Evolutionary conservation across 345 rosid species (phyloP), one percentile per base, ranked within the genome.

Genomic region (Lepidium africanum): DNA sequence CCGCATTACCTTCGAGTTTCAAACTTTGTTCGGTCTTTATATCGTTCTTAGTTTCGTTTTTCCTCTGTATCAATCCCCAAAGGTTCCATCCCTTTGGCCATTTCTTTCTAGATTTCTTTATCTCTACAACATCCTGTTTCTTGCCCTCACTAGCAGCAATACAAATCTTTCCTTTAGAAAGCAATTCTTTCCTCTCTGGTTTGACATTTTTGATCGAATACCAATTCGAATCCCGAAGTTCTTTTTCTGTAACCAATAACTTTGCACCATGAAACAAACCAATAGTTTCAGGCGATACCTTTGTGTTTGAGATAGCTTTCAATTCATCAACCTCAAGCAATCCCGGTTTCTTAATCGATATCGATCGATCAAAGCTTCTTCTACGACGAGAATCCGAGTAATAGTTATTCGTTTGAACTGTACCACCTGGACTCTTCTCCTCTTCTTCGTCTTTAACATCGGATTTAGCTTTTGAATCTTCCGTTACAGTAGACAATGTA

Each of bases 321-420:
- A 86, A 46, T 67, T 86, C 96, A 63, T 86, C 96, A 62, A 83
- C 77, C 74, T 88, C 97, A 11, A 72, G 78, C 35, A 83, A 81
- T 12, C 85, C 83, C 1, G 73, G 78, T 60, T 75, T 87, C 70
- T 85, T 79, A 33, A 72, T 76, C 0, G 87, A 90, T 46, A 63
- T 70, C 3, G 88, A 84, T 53, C 91, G 66, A 53, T 91, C 97
- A 6, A 94, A 82, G 65, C 93, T 94, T 77, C 72, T 83, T 77
- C 93, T 81, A 45, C 94, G 67, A 75, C 84, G 71, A 73, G 62
- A 25, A 77, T 87, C 89, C 5, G 82, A 81, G 67, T 94, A 91
- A 64, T 86, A 91, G 32, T 87, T 85, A 76, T 83, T 79, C 2
- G 97, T 91, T 74, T 94, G 95, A 63, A 75, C 80, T 21, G 90